Evolutionary conservation across 306 rosid genomes (phyloP).

Genomic region (Pterocarpus santalinus): DNA sequence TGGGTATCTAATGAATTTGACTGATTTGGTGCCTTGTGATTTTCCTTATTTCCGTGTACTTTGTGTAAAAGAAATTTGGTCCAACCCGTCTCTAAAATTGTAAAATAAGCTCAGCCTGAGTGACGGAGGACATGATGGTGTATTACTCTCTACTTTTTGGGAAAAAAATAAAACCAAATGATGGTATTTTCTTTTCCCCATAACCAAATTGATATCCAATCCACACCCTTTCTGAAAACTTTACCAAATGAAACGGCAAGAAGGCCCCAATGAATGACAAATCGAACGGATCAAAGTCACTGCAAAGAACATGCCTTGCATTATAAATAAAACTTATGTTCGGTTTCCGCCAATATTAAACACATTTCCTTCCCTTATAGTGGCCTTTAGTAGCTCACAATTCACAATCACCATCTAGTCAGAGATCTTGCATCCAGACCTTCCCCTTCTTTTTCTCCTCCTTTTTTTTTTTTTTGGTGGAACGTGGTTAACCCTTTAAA

Average conservation of each 20-base stretch:
- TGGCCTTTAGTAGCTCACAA: slow-evolving; percentile 39
- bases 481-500: background rate
- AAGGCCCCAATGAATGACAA: slow-evolving; percentile 12
- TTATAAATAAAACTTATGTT: slow-evolving; percentile 36
- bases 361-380: slow-evolving; percentile 30
- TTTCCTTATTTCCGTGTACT: slow-evolving; percentile 23
- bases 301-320: slow-evolving; percentile 41
- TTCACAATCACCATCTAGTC: slow-evolving; percentile 42
- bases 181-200: background rate
- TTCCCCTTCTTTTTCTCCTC: too few relatives aligned
- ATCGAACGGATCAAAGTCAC: slow-evolving; percentile 41
- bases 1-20: slow-evolving; percentile 78
- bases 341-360: slow-evolving; percentile 27
- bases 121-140: slow-evolving; percentile 1
- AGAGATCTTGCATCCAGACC: slow-evolving; percentile 40
- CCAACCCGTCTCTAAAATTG: slow-evolving; percentile 44
- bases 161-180: background rate
- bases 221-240: slow-evolving; percentile 21
- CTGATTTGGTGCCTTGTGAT: slow-evolving; percentile 60
- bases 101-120: slow-evolving; percentile 36
- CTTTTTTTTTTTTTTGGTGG: background rate
- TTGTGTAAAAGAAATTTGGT: slow-evolving; percentile 44
- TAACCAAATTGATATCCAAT: slow-evolving; percentile 35
- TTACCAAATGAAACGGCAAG: slow-evolving; percentile 42
- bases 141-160: background rate